Percentiles rank a stretch among this genome's conserved stretches.
These are phyloP conservation scores for Rhodofomes roseus DNA, from an alignment of 1,284 basidiomycete genomes.

Conservation along the genomic window DNA sequence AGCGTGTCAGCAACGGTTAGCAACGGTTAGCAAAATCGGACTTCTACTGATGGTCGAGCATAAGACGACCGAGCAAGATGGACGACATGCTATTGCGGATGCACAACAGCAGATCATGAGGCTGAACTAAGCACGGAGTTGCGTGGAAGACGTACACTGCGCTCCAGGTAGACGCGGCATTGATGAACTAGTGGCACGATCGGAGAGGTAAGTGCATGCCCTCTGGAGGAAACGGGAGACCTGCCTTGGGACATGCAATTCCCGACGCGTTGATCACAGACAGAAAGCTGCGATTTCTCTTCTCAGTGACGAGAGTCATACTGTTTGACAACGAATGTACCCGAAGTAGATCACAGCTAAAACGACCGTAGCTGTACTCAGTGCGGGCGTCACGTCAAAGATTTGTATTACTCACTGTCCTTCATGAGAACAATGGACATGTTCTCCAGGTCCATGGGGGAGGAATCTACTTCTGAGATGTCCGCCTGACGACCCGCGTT, in stretches of 20 bases:
- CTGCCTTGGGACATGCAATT: background rate
- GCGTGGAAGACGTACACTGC: background rate
- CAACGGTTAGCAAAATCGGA: too few relatives aligned
- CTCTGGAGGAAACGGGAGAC: background rate
- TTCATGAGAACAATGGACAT: background rate
- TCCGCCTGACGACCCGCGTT: background rate
- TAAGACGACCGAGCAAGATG: background rate
- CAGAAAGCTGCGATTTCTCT: background rate
- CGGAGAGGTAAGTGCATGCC: background rate
- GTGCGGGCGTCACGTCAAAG: background rate
- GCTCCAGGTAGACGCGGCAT: background rate
- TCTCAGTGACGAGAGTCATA: too few relatives aligned
- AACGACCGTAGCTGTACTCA: too few relatives aligned
- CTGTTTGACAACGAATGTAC: too few relatives aligned
- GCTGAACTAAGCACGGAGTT: background rate
- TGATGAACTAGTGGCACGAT: background rate
- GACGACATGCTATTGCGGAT: background rate
- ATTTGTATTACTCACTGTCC: background rate
- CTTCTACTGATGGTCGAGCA: too few relatives aligned
- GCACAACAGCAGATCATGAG: background rate
- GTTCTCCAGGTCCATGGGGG: background rate
- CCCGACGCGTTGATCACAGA: background rate
- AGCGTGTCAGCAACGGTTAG: too few relatives aligned
- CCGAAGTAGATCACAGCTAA: background rate
- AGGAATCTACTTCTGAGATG: background rate